Conservation (phyloP, 805 yeast species). For the Jamesozyma spencerorum region DNA sequence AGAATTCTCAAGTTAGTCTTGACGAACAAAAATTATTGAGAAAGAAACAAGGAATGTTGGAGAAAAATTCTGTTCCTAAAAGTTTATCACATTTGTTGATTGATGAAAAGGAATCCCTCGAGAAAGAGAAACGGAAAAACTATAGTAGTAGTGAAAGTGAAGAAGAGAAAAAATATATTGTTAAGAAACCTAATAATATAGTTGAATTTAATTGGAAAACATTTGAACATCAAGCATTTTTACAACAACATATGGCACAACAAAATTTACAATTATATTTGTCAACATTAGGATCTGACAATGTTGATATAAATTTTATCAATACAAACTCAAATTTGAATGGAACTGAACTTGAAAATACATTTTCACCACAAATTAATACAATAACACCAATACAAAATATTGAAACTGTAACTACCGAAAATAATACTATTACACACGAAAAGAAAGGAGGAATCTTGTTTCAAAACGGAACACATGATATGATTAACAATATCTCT, state of each 20-base stretch:
- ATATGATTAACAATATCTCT: conserved; percentile 52
- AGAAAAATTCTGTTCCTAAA: conserved; percentile 45
- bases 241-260: conserved; percentile 30
- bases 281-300: conserved; percentile 13
- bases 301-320: no score
- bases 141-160: neutral
- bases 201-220: conserved; percentile 30
- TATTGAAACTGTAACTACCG: neutral
- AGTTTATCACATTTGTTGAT: conserved; percentile 44
- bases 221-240: conserved; percentile 29
- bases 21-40: conserved; percentile 42
- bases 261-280: conserved; percentile 29
- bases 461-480: conserved; percentile 38
- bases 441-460: conserved; percentile 12
- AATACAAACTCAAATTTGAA: no score
- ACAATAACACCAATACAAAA: neutral
- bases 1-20: conserved; percentile 31
- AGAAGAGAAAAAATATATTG: conserved; percentile 18
- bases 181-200: conserved; percentile 26
- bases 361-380: no score
- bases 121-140: neutral
- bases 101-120: conserved; percentile 9
- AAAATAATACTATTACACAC: neutral
- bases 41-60: conserved; percentile 40
- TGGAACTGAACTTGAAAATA: no score